A percentile compares a stretch with the other conserved stretches of the same genome.
Evolutionary conservation across 306 rosid species (phyloP).

Genomic region (Leucaena leucocephala): DNA sequence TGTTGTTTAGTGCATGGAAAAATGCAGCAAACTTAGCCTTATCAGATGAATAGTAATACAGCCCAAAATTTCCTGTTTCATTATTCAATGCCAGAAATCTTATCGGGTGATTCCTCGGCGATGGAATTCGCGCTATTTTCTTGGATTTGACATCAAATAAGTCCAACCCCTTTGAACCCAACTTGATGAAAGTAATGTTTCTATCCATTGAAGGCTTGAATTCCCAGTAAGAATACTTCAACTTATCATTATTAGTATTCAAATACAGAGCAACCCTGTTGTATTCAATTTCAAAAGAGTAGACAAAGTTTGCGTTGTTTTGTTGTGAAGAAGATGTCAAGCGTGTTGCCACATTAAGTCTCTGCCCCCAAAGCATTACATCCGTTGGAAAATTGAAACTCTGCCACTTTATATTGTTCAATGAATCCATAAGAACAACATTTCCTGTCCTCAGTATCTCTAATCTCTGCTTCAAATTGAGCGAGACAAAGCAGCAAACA

Average conservation of each 20-base stretch:
- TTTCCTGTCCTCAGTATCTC: conserved; percentile 64
- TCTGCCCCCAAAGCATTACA: conserved; percentile 84
- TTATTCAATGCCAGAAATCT: conserved; percentile 77
- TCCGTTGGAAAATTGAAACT: conserved; percentile 94
- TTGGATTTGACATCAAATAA: conserved; percentile 57
- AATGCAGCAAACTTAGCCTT: conserved; percentile 65
- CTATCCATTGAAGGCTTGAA: conserved; percentile 73
- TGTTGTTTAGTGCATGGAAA: conserved; percentile 75
- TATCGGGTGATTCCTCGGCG: conserved; percentile 45
- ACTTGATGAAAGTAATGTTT: conserved; percentile 59
- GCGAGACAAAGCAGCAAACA: conserved; percentile 27
- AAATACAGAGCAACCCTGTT: conserved; percentile 63
- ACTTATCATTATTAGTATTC: conserved; percentile 51
- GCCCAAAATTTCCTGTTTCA: conserved; percentile 79
- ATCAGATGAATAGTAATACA: conserved; percentile 64
- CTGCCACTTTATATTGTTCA: conserved; percentile 72
- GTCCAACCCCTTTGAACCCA: conserved; percentile 62
- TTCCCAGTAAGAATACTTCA: conserved; percentile 85
- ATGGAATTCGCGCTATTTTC: conserved; percentile 77
- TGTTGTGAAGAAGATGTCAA: conserved; percentile 62
- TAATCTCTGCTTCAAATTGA: conserved; percentile 59
- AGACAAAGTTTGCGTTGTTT: conserved; percentile 54
- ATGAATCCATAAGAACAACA: conserved; percentile 67
- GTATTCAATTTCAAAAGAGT: conserved; percentile 73
- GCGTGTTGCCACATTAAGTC: conserved; percentile 73